Conservation (phyloP, 139 green algal species). For the Coelastrella sp. region DNA sequence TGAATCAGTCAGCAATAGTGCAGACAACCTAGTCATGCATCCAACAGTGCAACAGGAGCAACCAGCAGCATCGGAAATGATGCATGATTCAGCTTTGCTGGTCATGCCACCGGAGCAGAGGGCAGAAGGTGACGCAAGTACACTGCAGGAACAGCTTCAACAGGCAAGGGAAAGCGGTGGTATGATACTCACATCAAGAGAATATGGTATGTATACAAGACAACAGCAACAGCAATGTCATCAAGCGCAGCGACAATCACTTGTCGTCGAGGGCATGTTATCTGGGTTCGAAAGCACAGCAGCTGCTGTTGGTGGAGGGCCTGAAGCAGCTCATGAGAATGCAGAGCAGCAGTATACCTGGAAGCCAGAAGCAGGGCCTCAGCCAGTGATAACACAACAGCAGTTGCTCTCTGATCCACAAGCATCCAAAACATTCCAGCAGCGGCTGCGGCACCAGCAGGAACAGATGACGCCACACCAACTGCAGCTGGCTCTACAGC, state of each 20-base stretch:
- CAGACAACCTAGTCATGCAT: background rate
- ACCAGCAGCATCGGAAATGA: background rate
- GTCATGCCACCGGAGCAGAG: background rate
- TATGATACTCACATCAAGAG: background rate
- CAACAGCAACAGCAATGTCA: background rate
- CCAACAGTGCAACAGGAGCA: constrained; percentile 12
- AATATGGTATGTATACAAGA: background rate
- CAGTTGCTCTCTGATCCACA: too few relatives aligned
- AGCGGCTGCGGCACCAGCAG: background rate
- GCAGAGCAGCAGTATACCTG: background rate
- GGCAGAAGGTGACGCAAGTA: background rate
- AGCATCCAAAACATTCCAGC: background rate
- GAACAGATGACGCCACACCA: constrained; percentile 3
- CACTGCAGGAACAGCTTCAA: background rate
- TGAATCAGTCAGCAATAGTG: background rate
- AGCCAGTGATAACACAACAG: too few relatives aligned
- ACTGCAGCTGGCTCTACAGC: constrained; percentile 9
- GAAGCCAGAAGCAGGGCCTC: too few relatives aligned
- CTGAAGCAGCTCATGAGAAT: background rate
- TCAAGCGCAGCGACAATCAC: background rate
- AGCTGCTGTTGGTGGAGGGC: background rate
- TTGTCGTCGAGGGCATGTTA: background rate
- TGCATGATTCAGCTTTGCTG: background rate
- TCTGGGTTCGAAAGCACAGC: background rate
- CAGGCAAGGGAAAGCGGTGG: background rate